phyloP scores from a whole-genome alignment of 805 yeast genomes.

The Suhomyces pyralidae region DNA sequence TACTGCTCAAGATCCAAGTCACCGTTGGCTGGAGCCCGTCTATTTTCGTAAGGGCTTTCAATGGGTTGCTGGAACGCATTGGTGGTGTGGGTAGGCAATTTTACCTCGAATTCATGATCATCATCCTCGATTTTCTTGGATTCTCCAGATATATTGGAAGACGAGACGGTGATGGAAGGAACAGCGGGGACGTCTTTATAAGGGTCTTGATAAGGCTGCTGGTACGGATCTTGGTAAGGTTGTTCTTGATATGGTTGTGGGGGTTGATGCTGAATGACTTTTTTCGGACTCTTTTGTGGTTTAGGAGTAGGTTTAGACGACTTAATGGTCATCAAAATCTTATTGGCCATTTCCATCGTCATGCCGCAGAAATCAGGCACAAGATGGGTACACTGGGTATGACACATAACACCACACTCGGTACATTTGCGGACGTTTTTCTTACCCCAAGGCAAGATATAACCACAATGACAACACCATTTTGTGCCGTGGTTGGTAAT shows the following conservation, averaged over 20 bases:
- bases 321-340: slow-evolving; percentile 79
- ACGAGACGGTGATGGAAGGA: slow-evolving; percentile 8
- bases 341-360: slow-evolving; percentile 95
- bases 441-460: slow-evolving; percentile 90
- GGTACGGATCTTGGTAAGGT: not conserved
- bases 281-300: slow-evolving; percentile 4
- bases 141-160: slow-evolving; percentile 1
- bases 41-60: slow-evolving; percentile 21
- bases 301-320: slow-evolving; percentile 45
- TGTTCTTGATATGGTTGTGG: not conserved
- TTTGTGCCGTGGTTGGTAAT: slow-evolving; percentile 90
- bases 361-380: slow-evolving; percentile 99
- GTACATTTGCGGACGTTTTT: slow-evolving; percentile 89
- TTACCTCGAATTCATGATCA: slow-evolving; percentile 19
- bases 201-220: not conserved
- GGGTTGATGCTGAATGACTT: slow-evolving; percentile 2
- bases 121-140: slow-evolving; percentile 15
- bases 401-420: slow-evolving; percentile 94
- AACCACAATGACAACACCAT: slow-evolving; percentile 99
- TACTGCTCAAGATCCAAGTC: slow-evolving; percentile 17
- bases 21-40: slow-evolving; percentile 19
- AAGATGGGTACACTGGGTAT: slow-evolving; percentile 84
- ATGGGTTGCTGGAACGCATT: slow-evolving; percentile 27
- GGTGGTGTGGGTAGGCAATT: slow-evolving; percentile 29
- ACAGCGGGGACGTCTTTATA: slow-evolving; percentile 1